Conservation (phyloP, 2,329 filamentous ascomycete species). For the Fonsecaea pedrosoi region DNA sequence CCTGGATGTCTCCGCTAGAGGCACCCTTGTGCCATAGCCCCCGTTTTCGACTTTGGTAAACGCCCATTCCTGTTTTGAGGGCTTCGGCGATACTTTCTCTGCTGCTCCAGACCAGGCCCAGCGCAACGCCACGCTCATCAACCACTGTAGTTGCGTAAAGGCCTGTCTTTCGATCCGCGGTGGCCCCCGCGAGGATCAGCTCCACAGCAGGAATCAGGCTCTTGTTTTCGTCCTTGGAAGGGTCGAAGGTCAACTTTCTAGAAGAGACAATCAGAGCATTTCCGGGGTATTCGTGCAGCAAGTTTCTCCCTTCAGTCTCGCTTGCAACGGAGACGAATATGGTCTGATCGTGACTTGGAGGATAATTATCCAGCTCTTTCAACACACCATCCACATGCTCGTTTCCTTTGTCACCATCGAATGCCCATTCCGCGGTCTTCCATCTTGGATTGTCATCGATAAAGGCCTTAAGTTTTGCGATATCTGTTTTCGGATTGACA, state of each 20-base stretch:
- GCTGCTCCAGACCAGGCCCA: slow-evolving; percentile 94
- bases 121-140: slow-evolving; percentile 80
- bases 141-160: slow-evolving; percentile 90
- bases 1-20: slow-evolving; percentile 90
- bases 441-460: slow-evolving; percentile 44
- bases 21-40: slow-evolving; percentile 97
- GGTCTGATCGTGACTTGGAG: slow-evolving; percentile 45
- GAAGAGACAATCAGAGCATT: slow-evolving; percentile 69
- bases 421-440: slow-evolving; percentile 41
- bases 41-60: slow-evolving; percentile 95
- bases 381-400: slow-evolving; percentile 53
- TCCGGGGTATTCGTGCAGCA: slow-evolving; percentile 44
- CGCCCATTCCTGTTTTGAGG: slow-evolving; percentile 77
- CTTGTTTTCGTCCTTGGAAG: slow-evolving; percentile 62
- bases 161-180: slow-evolving; percentile 80
- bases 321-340: slow-evolving; percentile 46
- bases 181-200: slow-evolving; percentile 76
- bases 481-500: slow-evolving; percentile 45
- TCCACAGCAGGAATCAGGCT: slow-evolving; percentile 70
- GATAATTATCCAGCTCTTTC: slow-evolving; percentile 46
- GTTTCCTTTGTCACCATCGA: slow-evolving; percentile 42
- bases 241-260: slow-evolving; percentile 69
- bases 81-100: slow-evolving; percentile 88
- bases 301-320: slow-evolving; percentile 33
- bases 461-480: slow-evolving; percentile 50